Evolutionary conservation across 345 rosid species (phyloP).

Genomic region (Laguncularia racemosa): DNA sequence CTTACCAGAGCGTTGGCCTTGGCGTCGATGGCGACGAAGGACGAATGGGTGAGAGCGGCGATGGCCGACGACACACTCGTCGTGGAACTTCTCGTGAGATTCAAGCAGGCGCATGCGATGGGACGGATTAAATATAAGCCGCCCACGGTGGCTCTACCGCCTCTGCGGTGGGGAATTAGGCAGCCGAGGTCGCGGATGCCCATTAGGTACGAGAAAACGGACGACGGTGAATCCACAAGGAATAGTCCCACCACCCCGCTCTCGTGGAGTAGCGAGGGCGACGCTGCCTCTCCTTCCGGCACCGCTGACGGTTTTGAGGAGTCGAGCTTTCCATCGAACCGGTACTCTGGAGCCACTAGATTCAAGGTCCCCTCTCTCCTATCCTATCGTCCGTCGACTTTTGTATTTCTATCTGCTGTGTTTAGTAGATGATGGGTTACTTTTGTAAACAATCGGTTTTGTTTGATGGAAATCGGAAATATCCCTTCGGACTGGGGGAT

Average conservation of each 20-base stretch:
- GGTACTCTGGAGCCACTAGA: conserved; percentile 37
- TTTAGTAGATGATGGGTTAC: not conserved
- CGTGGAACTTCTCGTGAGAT: conserved; percentile 52
- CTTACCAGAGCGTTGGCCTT: not conserved
- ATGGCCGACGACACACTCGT: conserved; percentile 59
- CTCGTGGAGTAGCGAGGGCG: conserved; percentile 49
- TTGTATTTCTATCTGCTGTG: conserved; percentile 8
- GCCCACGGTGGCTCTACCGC: conserved; percentile 15
- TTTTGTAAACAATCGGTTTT: no score
- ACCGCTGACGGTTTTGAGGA: conserved; percentile 54
- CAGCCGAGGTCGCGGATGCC: conserved; percentile 45
- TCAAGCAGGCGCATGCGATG: conserved; percentile 34
- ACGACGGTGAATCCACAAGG: conserved; percentile 27
- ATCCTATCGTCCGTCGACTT: not conserved
- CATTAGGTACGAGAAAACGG: conserved; percentile 31
- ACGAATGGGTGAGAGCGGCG: conserved; percentile 71
- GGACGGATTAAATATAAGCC: conserved; percentile 10
- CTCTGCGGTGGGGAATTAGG: conserved; percentile 45
- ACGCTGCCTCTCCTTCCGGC: conserved; percentile 41
- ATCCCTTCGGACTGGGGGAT: no score
- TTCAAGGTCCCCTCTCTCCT: conserved; percentile 44
- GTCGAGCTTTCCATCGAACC: conserved; percentile 25
- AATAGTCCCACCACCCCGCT: conserved; percentile 56
- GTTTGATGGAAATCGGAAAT: no score
- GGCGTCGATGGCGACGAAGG: conserved; percentile 23